These are phyloP conservation scores for Yarrowia keelungensis DNA, from an alignment of 805 yeast genomes.

Conservation along the genomic window DNA sequence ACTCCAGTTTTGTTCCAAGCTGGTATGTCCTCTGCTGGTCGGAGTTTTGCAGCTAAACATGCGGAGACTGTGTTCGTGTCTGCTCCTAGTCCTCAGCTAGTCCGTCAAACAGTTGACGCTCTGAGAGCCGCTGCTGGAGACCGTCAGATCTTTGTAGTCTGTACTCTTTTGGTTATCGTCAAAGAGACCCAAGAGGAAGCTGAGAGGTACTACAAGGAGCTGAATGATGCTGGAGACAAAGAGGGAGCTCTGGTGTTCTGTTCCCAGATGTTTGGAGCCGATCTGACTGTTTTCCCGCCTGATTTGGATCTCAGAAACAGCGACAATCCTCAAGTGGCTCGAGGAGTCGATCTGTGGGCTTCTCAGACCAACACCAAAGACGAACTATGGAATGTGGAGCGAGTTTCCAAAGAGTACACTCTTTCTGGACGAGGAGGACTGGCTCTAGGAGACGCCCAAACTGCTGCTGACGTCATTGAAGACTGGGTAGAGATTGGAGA, in stretches of 20 bases:
- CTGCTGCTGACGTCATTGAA: conserved; percentile 54
- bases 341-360: conserved; percentile 16
- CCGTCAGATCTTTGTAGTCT: conserved; percentile 22
- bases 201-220: conserved; percentile 20
- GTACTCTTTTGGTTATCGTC: conserved; percentile 18
- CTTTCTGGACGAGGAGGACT: conserved; percentile 30
- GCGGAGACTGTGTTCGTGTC: conserved; percentile 55
- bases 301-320: conserved; percentile 14
- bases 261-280: conserved; percentile 19
- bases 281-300: neutral
- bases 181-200: conserved; percentile 22
- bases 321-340: conserved; percentile 3
- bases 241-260: conserved; percentile 17
- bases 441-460: conserved; percentile 39
- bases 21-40: conserved; percentile 55
- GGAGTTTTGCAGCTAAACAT: conserved; percentile 54
- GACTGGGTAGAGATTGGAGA: conserved; percentile 52
- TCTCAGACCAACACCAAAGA: conserved; percentile 44
- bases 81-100: conserved; percentile 49
- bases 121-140: conserved; percentile 50
- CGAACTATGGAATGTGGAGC: conserved; percentile 10
- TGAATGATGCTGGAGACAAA: conserved; percentile 9
- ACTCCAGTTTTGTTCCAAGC: conserved; percentile 57
- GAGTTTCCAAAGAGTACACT: conserved; percentile 7
- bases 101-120: conserved; percentile 48